Conservation (phyloP, 2,329 filamentous ascomycete species). For the Ceratocystis papillata region DNA sequence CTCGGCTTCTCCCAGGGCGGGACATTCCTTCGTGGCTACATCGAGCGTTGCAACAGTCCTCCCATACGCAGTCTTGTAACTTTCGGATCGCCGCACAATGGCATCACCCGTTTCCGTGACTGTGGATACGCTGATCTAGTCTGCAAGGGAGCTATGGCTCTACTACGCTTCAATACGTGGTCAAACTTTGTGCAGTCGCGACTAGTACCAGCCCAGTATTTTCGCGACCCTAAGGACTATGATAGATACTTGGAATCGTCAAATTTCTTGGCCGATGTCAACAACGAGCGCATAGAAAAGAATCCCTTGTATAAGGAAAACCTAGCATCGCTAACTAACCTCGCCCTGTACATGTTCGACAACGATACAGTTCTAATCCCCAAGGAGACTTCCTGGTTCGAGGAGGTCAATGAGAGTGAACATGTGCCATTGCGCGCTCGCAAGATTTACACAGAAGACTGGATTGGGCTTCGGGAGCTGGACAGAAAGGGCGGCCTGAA, state of each 20-base stretch:
- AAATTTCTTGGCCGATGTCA: slow-evolving; percentile 89
- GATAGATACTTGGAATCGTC: slow-evolving; percentile 65
- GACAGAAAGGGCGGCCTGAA: slow-evolving; percentile 69
- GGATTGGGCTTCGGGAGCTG: slow-evolving; percentile 72
- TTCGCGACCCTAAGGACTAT: slow-evolving; percentile 59
- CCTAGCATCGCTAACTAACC: slow-evolving; percentile 57
- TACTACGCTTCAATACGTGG: slow-evolving; percentile 76
- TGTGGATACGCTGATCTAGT: slow-evolving; percentile 65
- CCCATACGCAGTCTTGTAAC: slow-evolving; percentile 71
- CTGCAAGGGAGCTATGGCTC: slow-evolving; percentile 66
- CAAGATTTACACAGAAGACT: slow-evolving; percentile 75
- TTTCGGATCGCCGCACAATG: slow-evolving; percentile 85
- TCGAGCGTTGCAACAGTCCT: slow-evolving; percentile 74
- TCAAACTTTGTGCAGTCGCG: slow-evolving; percentile 61
- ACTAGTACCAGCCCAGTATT: slow-evolving; percentile 92
- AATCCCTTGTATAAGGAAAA: slow-evolving; percentile 64
- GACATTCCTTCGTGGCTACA: slow-evolving; percentile 83
- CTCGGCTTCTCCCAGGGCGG: slow-evolving; percentile 93
- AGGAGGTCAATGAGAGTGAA: slow-evolving; percentile 65
- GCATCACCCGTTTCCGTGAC: slow-evolving; percentile 69
- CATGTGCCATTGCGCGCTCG: slow-evolving; percentile 58
- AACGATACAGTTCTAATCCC: slow-evolving; percentile 79
- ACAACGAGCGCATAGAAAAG: slow-evolving; percentile 74
- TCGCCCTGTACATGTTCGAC: slow-evolving; percentile 83
- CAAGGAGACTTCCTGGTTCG: slow-evolving; percentile 85